Evolutionary conservation across 768 basidiomycete species (phyloP).

Genomic region (Russula brevipes): DNA sequence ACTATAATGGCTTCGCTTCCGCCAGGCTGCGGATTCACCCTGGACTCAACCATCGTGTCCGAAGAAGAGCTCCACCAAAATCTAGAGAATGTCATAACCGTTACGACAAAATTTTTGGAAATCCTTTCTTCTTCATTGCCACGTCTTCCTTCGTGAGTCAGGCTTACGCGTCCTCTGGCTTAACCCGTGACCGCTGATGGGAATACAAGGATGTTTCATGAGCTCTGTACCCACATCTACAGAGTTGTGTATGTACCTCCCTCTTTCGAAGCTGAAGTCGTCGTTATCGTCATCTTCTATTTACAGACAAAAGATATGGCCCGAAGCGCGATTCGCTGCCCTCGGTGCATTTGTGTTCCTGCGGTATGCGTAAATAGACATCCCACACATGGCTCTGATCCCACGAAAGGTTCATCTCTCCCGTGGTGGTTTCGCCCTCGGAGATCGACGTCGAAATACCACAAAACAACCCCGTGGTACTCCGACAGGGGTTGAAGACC

Average conservation of each 20-base stretch:
- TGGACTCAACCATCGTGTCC: constrained; percentile 60
- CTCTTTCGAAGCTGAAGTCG: constrained; percentile 4
- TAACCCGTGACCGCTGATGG: constrained; percentile 23
- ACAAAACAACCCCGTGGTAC: constrained; percentile 47
- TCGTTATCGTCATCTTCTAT: constrained; percentile 31
- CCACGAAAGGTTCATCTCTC: constrained; percentile 77
- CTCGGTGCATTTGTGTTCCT: constrained; percentile 91
- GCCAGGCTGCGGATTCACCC: constrained; percentile 65
- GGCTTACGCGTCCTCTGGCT: neutral
- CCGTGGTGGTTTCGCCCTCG: constrained; percentile 83
- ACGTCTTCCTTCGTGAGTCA: constrained; percentile 65
- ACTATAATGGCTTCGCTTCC: constrained; percentile 70
- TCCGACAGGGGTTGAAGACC: constrained; percentile 75
- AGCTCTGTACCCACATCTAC: constrained; percentile 79
- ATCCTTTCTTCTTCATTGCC: constrained; percentile 67
- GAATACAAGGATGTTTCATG: constrained; percentile 67
- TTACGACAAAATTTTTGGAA: constrained; percentile 70
- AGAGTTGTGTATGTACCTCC: constrained; percentile 58
- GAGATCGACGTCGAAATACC: constrained; percentile 78
- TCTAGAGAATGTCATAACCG: constrained; percentile 60
- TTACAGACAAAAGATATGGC: constrained; percentile 62
- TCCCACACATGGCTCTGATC: neutral
- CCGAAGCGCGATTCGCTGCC: constrained; percentile 73
- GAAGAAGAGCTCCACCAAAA: constrained; percentile 65
- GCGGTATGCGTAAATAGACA: constrained; percentile 42